Base-by-base conservation (phyloP, 2,329 filamentous ascomycete genomes). In the Verticillium longisporum region DNA sequence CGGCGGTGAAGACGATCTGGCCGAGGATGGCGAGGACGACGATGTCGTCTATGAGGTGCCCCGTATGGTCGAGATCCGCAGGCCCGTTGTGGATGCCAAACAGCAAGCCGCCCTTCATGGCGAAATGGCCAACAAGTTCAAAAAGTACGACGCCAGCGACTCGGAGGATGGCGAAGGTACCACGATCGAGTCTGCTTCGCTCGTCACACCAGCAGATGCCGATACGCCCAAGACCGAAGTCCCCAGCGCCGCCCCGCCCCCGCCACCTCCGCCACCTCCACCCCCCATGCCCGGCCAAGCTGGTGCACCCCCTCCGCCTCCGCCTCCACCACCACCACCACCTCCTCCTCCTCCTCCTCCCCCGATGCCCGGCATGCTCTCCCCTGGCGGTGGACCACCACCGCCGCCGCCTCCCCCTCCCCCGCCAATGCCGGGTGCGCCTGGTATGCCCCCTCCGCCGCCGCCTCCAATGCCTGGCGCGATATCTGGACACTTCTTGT, bases 81-180 rank as follows among this genome's bases (percentile, higher is more conserved):
- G 91, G 64, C 91, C 91, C 11, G 76, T 81, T 37, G 77, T 86
- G 67, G 81, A 85, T 66, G 83, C 75, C 74, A 92, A 79, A 81
- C 88, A 78, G 78, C 86, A 80, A 78, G 86, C 71, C 73, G 94
- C 77, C 70, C 88, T 79, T 76, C 82, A 78, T 81, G 80, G 76
- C 69, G 86, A 97, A 74, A 88, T 97, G 66, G 84, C 86, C 37
- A 84, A 87, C 58, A 95, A 90, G 75, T 84, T 94, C 69, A 88
- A 88, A 75, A 85, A 79, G 63, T 85, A 87, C 68, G 90, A 90
- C 69, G 89, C 81, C 55, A 91, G 88, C 70, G 90, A 92, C 68
- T 88, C 87, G 36, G 88, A 90, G 67, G 85, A 86, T 50, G 85
- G 81, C 53, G 88, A 90, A 67, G 86, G 85, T 59, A 80, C 88